Base-by-base conservation (phyloP, 2,329 filamentous ascomycete genomes). In the Magnaporthiopsis poae region DNA sequence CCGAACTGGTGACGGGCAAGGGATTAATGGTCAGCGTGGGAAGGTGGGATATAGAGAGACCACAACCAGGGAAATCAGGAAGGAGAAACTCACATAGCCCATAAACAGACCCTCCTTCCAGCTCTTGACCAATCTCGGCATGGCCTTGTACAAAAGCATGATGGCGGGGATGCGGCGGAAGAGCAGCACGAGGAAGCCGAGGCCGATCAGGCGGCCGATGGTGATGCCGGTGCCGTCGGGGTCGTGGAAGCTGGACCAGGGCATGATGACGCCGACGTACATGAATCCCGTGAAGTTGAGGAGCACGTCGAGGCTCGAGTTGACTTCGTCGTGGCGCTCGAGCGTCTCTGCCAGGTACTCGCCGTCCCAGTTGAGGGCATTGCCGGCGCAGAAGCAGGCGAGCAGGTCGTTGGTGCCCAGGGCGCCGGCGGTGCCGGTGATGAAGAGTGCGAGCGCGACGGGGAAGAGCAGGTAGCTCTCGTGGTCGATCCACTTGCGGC, bases 231-330 rank as follows among this genome's bases (percentile, higher is more conserved):
- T 84, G 0, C 77, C 83, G 9, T 79, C 74, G 74, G 90, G 94
- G 71, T 73, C 71, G 0, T 82, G 76, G 70, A 97, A 96, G 29
- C 78, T 79, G 5, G 80, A 75, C 93, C 93, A 97, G 0, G 93
- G 93, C 67, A 89, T 90, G 13, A 93, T 86, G 0, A 91, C 91
- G 5, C 92, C 92, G 71, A 91, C 94, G 92, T 92, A 97, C 77
- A 96, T 86, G 75, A 97, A 97, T 60, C 97, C 84, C n/a, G 88
- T 82, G 3, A 96, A 86, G 74, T 96, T 97, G 67, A 97, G 87
- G 1, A 97, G 82, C 92, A 96, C 96, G 75, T 97, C 92, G 63
- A 97, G 90, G 0, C 92, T 96, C 0, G 92, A 92, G 74, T 96
- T 92, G n/a, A 97, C 83, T 1, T 90, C 93, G 73, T 97, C 93